A percentile compares a stretch with the other conserved stretches of the same genome.
These are phyloP conservation scores for Penicillium sp. DNA, from an alignment of 2,329 filamentous ascomycete genomes.

Conservation along the genomic window DNA sequence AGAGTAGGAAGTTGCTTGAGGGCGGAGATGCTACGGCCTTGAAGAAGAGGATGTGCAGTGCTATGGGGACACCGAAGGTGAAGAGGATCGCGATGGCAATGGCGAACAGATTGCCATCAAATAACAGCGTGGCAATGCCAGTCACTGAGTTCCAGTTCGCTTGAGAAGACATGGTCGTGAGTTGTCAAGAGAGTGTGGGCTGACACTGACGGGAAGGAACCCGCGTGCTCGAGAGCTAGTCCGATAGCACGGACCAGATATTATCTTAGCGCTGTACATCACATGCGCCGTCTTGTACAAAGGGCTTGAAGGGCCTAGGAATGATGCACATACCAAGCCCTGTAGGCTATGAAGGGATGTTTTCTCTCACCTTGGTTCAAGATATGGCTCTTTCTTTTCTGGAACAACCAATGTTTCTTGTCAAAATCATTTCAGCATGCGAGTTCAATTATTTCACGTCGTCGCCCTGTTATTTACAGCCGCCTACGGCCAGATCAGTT, in stretches of 20 bases:
- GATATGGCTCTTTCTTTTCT: neutral
- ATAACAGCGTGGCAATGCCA: conserved; percentile 42
- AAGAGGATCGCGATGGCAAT: conserved; percentile 69
- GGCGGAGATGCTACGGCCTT: conserved; percentile 62
- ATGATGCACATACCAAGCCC: conserved; percentile 3
- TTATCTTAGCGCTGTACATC: conserved; percentile 3
- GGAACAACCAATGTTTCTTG: neutral
- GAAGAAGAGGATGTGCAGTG: conserved; percentile 75
- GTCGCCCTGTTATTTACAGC: conserved; percentile 37
- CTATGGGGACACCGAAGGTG: conserved; percentile 68
- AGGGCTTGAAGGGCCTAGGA: neutral
- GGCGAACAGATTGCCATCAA: conserved; percentile 44
- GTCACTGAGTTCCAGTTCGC: conserved; percentile 40
- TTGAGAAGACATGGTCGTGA: conserved; percentile 29
- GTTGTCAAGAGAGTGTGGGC: conserved; percentile 4
- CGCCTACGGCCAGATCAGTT: conserved; percentile 42
- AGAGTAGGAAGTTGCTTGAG: conserved; percentile 70
- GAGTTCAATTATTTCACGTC: conserved; percentile 31
- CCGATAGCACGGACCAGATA: conserved; percentile 3
- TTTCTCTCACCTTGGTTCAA: neutral
- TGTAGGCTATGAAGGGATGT: conserved; percentile 6
- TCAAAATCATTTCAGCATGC: conserved; percentile 28
- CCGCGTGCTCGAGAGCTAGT: neutral
- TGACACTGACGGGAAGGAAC: neutral
- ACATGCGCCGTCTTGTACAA: neutral